phyloP scores from a whole-genome alignment of 305 asterid species.

The Stenogyne calaminthoides region DNA sequence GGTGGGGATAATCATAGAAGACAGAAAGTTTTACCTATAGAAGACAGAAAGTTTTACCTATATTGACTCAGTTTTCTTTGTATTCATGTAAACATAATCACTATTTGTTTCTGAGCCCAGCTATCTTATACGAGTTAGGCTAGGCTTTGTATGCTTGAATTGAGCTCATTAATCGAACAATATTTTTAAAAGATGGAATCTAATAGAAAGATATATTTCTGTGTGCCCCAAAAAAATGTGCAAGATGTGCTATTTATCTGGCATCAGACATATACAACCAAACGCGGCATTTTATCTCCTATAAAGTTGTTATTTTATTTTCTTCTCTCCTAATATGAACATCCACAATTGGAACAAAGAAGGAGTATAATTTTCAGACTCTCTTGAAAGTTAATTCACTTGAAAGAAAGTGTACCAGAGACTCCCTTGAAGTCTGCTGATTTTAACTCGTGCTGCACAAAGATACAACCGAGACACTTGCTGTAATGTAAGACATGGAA shows the following conservation, averaged over 20 bases:
- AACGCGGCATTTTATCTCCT: neutral
- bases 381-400: conserved; percentile 15
- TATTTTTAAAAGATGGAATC: neutral
- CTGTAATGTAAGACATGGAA: conserved; percentile 50
- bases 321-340: conserved; percentile 3
- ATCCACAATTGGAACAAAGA: neutral
- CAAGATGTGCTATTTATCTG: neutral
- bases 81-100: neutral
- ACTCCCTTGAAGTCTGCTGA: conserved; percentile 88
- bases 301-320: neutral
- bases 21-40: conserved; percentile 2
- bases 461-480: conserved; percentile 97
- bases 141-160: neutral
- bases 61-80: conserved; percentile 5
- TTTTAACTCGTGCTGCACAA: conserved; percentile 86
- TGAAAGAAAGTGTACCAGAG: conserved; percentile 58
- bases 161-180: neutral
- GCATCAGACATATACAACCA: neutral
- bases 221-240: conserved; percentile 11
- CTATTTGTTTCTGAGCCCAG: conserved; percentile 3
- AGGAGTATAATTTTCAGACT: neutral
- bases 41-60: too few species aligned
- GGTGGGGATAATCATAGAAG: neutral
- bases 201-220: neutral
- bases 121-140: neutral